Evolutionary conservation across 1,284 basidiomycete genomes (phyloP).

Genomic region (Nidula niveotomentosa): DNA sequence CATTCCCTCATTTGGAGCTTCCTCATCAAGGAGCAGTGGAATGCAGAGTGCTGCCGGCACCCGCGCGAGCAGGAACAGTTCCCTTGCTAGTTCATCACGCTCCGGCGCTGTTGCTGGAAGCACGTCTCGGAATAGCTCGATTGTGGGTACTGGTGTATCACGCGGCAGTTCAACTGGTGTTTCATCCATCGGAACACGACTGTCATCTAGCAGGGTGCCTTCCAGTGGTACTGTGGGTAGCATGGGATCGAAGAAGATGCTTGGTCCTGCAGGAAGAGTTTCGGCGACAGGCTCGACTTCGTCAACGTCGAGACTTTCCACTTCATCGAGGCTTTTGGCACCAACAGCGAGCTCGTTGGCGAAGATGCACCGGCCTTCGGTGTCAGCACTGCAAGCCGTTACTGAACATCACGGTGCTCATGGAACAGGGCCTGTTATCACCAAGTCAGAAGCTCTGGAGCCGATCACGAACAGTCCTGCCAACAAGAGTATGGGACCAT

Average conservation of each 20-base stretch:
- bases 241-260: constrained; percentile 21
- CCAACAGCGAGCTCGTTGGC: constrained; percentile 80
- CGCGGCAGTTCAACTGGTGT: constrained; percentile 17
- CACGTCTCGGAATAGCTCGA: constrained; percentile 6
- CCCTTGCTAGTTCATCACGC: constrained; percentile 5
- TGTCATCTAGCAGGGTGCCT: constrained; percentile 7
- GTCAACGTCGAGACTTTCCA: constrained; percentile 24
- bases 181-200: constrained; percentile 38
- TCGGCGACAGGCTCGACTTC: constrained; percentile 12
- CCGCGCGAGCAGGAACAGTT: constrained; percentile 10
- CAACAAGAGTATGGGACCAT: constrained; percentile 8
- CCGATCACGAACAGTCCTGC: constrained; percentile 44
- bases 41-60: constrained; percentile 6
- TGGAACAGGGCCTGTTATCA: background rate
- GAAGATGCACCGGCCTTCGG: constrained; percentile 37
- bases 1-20: constrained; percentile 21
- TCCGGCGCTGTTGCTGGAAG: constrained; percentile 10
- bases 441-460: constrained; percentile 25
- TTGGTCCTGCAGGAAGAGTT: constrained; percentile 10
- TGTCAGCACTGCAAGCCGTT: constrained; percentile 16
- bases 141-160: constrained; percentile 11
- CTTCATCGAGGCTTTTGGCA: constrained; percentile 58
- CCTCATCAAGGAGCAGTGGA: constrained; percentile 12
- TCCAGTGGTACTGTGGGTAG: constrained; percentile 18
- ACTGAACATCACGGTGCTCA: constrained; percentile 11